A percentile compares a stretch with the other conserved stretches of the same genome.
Evolutionary conservation across 2,329 filamentous ascomycete species (phyloP).

Genomic region (Corinectria fuckeliana): DNA sequence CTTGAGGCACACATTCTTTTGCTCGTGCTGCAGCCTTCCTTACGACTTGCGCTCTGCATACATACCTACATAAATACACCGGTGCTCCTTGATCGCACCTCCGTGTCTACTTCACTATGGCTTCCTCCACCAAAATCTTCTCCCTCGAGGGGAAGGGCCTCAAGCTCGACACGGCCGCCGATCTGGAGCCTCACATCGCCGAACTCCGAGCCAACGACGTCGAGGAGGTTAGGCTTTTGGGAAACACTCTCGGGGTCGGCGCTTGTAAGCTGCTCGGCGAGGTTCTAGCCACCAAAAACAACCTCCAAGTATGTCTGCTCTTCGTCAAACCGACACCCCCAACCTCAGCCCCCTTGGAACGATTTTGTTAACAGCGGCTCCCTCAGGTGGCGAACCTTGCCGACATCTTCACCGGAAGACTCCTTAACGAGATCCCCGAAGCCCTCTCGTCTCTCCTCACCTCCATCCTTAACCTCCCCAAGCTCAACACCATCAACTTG

Average conservation of each 20-base stretch:
- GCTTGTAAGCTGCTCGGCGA: conserved; percentile 86
- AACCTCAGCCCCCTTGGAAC: neutral
- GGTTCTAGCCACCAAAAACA: conserved; percentile 84
- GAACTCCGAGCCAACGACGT: conserved; percentile 76
- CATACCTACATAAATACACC: conserved; percentile 7
- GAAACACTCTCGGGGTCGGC: conserved; percentile 90
- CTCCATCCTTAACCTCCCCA: conserved; percentile 83
- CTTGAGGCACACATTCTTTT: conserved; percentile 25
- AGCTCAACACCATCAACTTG: conserved; percentile 90
- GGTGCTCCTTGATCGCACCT: conserved; percentile 11
- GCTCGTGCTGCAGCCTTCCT: conserved; percentile 21
- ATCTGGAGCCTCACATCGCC: conserved; percentile 84
- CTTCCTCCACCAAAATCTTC: conserved; percentile 68
- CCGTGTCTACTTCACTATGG: conserved; percentile 37
- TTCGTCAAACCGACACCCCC: neutral
- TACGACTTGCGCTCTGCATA: conserved; percentile 10
- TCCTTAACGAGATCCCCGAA: conserved; percentile 91
- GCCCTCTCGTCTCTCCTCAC: conserved; percentile 86
- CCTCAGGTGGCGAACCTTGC: conserved; percentile 82
- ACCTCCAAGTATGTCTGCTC: conserved; percentile 65
- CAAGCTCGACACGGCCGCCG: conserved; percentile 87
- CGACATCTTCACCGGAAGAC: conserved; percentile 95
- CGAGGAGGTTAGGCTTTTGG: conserved; percentile 84
- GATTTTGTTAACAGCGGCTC: conserved; percentile 1
- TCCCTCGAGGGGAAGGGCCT: conserved; percentile 90